phyloP scores from a whole-genome alignment of 2,329 filamentous ascomycete species.

The Pyricularia grisea region DNA sequence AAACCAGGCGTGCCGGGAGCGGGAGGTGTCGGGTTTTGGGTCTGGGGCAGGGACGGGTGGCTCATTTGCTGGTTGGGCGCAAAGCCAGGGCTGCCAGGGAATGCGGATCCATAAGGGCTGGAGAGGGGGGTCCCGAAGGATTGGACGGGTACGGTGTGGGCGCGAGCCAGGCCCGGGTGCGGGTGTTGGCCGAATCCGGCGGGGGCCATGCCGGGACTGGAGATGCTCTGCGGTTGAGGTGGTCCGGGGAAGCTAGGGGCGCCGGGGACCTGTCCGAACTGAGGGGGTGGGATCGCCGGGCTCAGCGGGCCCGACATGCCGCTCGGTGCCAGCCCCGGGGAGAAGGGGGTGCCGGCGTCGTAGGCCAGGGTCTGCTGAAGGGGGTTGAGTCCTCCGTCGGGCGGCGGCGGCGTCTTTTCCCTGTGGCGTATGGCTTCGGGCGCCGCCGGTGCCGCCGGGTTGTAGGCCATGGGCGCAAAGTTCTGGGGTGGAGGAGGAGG shows the following conservation, averaged over 20 bases:
- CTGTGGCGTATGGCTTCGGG: slow-evolving; percentile 63
- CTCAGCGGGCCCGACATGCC: slow-evolving; percentile 33
- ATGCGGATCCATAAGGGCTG: slow-evolving; percentile 34
- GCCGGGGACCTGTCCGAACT: slow-evolving; percentile 27
- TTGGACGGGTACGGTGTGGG: slow-evolving; percentile 38
- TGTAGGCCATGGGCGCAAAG: slow-evolving; percentile 63
- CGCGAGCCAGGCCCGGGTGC: slow-evolving; percentile 33
- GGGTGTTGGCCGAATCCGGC: slow-evolving; percentile 27
- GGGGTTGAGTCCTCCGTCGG: slow-evolving; percentile 53
- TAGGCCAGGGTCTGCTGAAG: slow-evolving; percentile 47
- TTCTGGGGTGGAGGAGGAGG: slow-evolving; percentile 22
- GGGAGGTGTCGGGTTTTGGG: slow-evolving; percentile 20
- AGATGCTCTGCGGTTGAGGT: slow-evolving; percentile 21
- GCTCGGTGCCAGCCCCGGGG: slow-evolving; percentile 39
- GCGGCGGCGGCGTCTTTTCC: slow-evolving; percentile 72
- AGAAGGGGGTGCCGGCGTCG: slow-evolving; percentile 44
- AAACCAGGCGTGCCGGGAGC: slow-evolving; percentile 23
- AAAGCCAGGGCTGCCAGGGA: slow-evolving; percentile 34
- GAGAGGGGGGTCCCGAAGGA: slow-evolving; percentile 27
- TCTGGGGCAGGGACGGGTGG: slow-evolving; percentile 17
- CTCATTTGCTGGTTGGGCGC: slow-evolving; percentile 18
- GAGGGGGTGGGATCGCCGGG: slow-evolving; percentile 24
- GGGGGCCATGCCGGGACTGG: slow-evolving; percentile 30
- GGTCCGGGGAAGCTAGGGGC: slow-evolving; percentile 28
- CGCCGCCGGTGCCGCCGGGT: slow-evolving; percentile 67